Evolutionary conservation across 495 filamentous ascomycete species (phyloP).

Genomic region (Elaphomyces granulatus): DNA sequence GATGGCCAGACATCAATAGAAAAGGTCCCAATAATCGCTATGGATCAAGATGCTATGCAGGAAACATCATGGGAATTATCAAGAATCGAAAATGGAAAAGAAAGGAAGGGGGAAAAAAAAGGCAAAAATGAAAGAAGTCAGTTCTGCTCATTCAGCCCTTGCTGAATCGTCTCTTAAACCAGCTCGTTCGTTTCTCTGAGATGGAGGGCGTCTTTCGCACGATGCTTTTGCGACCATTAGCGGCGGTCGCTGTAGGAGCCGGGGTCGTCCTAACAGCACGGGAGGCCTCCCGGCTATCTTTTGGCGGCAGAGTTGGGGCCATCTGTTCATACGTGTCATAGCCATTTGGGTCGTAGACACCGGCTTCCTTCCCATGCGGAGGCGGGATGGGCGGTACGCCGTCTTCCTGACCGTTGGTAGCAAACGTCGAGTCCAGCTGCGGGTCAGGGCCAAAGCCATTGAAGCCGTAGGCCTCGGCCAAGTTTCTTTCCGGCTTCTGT

Average conservation of each 20-base stretch:
- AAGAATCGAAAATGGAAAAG: too few species aligned
- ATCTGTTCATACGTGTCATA: conserved; percentile 16
- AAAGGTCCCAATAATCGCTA: too few species aligned
- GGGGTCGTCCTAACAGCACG: conserved; percentile 9
- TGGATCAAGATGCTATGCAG: too few species aligned
- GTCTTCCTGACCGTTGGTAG: conserved; percentile 23
- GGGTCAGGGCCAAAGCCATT: conserved; percentile 34
- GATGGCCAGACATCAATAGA: too few species aligned
- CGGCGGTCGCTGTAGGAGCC: conserved; percentile 10
- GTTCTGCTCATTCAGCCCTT: conserved; percentile 38
- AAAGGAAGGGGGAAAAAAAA: too few species aligned
- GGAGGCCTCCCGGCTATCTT: conserved; percentile 7
- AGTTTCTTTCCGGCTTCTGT: conserved; percentile 16
- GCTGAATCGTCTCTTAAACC: conserved; percentile 74
- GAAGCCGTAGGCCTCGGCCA: conserved; percentile 41
- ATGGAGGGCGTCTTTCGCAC: background rate
- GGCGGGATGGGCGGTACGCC: conserved; percentile 30
- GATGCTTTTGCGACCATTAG: background rate
- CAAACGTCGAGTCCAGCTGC: conserved; percentile 11
- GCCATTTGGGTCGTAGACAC: background rate
- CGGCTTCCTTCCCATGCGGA: background rate
- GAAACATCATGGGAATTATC: too few species aligned
- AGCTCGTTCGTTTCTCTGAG: conserved; percentile 69
- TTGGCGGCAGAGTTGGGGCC: conserved; percentile 11
- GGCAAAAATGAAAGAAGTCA: too few species aligned